These are phyloP conservation scores for Komagataella ulmi DNA, from an alignment of 805 yeast species.

Conservation along the genomic window DNA sequence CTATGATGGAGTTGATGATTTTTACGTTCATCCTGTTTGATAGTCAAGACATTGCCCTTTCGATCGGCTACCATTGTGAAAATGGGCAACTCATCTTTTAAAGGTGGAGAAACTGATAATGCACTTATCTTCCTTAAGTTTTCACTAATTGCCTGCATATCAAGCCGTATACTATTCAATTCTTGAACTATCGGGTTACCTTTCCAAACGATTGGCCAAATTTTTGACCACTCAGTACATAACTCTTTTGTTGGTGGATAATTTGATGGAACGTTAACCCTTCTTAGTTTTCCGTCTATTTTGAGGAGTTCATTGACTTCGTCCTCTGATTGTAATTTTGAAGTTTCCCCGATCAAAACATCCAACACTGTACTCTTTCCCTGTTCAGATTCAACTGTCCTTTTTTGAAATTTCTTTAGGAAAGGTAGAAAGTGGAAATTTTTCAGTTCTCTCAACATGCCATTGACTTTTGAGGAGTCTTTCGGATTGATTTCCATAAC, in stretches of 20 bases:
- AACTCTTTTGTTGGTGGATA: conserved; percentile 66
- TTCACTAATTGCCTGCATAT: conserved; percentile 27
- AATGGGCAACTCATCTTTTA: conserved; percentile 3
- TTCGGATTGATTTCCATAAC: neutral
- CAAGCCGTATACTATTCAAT: conserved; percentile 38
- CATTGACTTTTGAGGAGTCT: neutral
- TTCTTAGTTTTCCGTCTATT: neutral
- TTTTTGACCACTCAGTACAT: conserved; percentile 49
- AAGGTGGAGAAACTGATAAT: conserved; percentile 3
- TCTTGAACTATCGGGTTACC: conserved; percentile 77
- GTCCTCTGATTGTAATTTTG: neutral
- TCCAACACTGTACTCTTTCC: neutral
- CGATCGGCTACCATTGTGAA: neutral
- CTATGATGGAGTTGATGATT: conserved; percentile 57
- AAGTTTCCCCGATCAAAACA: neutral
- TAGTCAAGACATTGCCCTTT: conserved; percentile 24
- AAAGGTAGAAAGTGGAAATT: neutral
- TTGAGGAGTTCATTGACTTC: neutral
- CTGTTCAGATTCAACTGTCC: neutral
- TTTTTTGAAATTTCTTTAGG: neutral
- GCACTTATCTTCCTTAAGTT: conserved; percentile 14
- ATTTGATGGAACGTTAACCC: conserved; percentile 34
- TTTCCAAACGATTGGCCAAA: conserved; percentile 92
- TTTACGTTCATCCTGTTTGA: conserved; percentile 25
- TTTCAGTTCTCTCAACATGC: neutral